A percentile compares a stretch with the other conserved stretches of the same genome.
Conservation (phyloP, 805 yeast species). For the Cyberlindnera petersonii region DNA sequence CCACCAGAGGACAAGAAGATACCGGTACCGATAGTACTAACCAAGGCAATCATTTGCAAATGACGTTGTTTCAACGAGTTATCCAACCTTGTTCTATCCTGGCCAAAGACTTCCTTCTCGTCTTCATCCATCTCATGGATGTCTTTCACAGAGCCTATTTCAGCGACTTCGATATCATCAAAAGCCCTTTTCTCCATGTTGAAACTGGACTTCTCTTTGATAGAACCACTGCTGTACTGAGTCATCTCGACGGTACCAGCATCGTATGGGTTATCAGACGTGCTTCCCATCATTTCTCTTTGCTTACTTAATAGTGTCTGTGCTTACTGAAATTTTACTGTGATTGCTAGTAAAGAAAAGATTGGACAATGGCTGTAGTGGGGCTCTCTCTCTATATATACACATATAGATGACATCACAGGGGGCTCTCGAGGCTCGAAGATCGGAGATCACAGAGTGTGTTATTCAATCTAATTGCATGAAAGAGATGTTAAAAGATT, state of each 20-base stretch:
- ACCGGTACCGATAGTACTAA: conserved; percentile 1
- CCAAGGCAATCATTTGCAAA: conserved; percentile 4
- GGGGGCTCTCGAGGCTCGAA: no score
- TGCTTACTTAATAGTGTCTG: no score
- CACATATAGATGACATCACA: no score
- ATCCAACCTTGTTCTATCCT: conserved; percentile 2
- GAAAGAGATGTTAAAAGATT: no score
- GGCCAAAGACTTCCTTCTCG: conserved; percentile 1
- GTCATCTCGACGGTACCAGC: conserved; percentile 1
- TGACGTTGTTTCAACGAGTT: conserved; percentile 3
- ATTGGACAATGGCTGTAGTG: no score
- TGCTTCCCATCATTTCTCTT: no score
- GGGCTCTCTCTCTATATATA: no score
- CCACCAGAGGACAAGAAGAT: conserved; percentile 4
- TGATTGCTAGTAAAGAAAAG: no score
- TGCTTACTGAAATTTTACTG: no score
- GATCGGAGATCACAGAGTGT: no score
- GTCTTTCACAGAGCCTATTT: not conserved
- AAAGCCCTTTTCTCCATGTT: not conserved
- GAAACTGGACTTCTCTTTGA: not conserved
- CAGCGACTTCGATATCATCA: conserved; percentile 2
- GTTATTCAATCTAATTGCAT: no score
- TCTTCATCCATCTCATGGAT: conserved; percentile 4
- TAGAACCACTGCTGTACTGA: not conserved
- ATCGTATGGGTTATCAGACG: no score